Percentiles rank a stretch among this genome's conserved stretches.
Conservation (phyloP, 2,329 filamentous ascomycete genomes). For the Corynespora cassiicola region DNA sequence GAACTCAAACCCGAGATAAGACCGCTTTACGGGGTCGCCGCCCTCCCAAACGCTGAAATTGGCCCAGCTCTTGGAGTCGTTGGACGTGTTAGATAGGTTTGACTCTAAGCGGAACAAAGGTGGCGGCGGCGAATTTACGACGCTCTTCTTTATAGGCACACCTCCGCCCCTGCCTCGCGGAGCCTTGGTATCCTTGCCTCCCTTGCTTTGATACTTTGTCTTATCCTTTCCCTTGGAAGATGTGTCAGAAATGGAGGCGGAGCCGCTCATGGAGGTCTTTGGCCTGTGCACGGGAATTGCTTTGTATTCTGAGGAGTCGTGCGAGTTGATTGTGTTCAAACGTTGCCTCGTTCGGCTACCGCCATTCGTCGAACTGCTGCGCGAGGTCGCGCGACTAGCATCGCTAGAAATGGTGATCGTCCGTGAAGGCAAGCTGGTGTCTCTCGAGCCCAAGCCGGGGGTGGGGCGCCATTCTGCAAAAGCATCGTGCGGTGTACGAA, state of each 20-base stretch:
- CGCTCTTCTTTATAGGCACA: slow-evolving; percentile 40
- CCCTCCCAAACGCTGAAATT: slow-evolving; percentile 47
- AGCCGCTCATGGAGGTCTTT: slow-evolving; percentile 28
- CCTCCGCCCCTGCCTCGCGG: slow-evolving; percentile 48
- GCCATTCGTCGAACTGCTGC: slow-evolving; percentile 34
- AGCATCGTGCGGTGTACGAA: slow-evolving; percentile 29
- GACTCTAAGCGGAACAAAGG: slow-evolving; percentile 32
- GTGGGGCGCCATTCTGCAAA: slow-evolving; percentile 37
- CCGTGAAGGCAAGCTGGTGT: slow-evolving; percentile 25
- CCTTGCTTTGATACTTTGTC: slow-evolving; percentile 40
- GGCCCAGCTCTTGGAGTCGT: slow-evolving; percentile 38
- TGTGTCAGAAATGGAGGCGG: slow-evolving; percentile 32
- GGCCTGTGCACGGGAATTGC: slow-evolving; percentile 14
- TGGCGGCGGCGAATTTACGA: slow-evolving; percentile 17
- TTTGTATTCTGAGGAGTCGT: slow-evolving; percentile 25
- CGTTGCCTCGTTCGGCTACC: slow-evolving; percentile 22
- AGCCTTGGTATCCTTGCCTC: slow-evolving; percentile 46
- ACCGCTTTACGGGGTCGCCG: slow-evolving; percentile 31
- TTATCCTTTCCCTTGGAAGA: slow-evolving; percentile 41
- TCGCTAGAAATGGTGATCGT: slow-evolving; percentile 36
- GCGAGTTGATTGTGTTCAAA: slow-evolving; percentile 29
- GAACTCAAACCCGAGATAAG: slow-evolving; percentile 46
- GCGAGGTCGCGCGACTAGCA: slow-evolving; percentile 34
- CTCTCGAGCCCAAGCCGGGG: slow-evolving; percentile 20
- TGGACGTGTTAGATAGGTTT: slow-evolving; percentile 21